These are phyloP conservation scores for Trichoderma asperellum DNA, from an alignment of 2,329 filamentous ascomycete genomes.

Conservation along the genomic window DNA sequence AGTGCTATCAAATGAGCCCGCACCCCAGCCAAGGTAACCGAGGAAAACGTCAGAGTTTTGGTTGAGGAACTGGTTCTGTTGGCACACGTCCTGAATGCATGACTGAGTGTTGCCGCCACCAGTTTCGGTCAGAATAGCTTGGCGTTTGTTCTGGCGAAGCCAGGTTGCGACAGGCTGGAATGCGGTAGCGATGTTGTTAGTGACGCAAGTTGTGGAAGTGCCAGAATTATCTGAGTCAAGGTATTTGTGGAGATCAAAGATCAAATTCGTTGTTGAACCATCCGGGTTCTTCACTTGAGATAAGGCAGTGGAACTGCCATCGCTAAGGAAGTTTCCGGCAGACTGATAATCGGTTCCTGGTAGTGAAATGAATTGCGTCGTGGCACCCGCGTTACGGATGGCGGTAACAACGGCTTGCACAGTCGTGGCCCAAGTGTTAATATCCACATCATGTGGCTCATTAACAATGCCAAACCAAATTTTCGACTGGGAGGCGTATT, in stretches of 20 bases:
- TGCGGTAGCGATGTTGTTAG: conserved; percentile 49
- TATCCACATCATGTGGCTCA: conserved; percentile 62
- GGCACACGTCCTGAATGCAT: conserved; percentile 9
- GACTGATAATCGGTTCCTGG: conserved; percentile 61
- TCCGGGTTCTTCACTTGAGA: conserved; percentile 60
- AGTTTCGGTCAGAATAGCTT: conserved; percentile 20
- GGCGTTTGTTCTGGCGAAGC: conserved; percentile 23
- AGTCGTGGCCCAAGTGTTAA: conserved; percentile 59
- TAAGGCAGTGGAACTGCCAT: conserved; percentile 54
- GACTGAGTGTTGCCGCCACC: conserved; percentile 16
- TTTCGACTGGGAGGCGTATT: conserved; percentile 52
- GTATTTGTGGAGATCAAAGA: conserved; percentile 63
- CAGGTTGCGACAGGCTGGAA: conserved; percentile 51
- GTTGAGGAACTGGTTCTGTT: conserved; percentile 14
- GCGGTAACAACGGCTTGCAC: conserved; percentile 64
- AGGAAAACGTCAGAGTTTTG: conserved; percentile 21
- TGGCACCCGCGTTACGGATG: conserved; percentile 64
- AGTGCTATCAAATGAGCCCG: conserved; percentile 18
- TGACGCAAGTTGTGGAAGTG: conserved; percentile 53
- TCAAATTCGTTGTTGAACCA: conserved; percentile 54
- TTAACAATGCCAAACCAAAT: conserved; percentile 68
- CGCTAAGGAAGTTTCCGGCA: conserved; percentile 49
- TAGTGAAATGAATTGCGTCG: conserved; percentile 59
- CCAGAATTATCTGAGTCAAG: conserved; percentile 59
- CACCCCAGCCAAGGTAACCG: conserved; percentile 5